Base-by-base conservation (phyloP, 208 protist genomes). In the Leishmania mexicana region DNA sequence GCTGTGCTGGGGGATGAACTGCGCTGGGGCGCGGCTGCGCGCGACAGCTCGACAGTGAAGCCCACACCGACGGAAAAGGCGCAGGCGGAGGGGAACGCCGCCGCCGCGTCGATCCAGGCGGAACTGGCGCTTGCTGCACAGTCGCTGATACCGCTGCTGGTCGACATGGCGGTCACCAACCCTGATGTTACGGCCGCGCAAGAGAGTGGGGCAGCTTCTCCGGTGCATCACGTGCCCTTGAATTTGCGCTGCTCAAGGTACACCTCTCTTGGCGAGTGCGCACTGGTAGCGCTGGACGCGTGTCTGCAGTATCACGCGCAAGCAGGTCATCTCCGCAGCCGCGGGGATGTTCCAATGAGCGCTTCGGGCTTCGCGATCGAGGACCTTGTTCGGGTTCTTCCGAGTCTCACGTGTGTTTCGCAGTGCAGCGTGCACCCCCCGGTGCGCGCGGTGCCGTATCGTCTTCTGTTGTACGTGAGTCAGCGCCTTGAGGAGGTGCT, bases 251-350 rank as follows among this genome's bases (percentile, higher is more conserved):
- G 88, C 58, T 85, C 88, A 35, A 91, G 94, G 65, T 93, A 92
- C 84, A 96, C 90, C 2, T 90, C 89, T 1, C 80, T 97, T n/a
- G 94, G 94, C 45, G 94, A 97, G 83, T 89, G 87, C 71, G 84
- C 91, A 28, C 60, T 95, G 28, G 83, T 90, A 5, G 89, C 92
- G 21, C 77, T 96, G 67, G 94, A 97, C 79, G 85, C 87, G 6
- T 93, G 88, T 75, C 83, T 95, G 78, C 71, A 82, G 70, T 83
- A 78, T 51, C 80, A 84, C 77, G 83, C 83, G 13, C 77, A 81
- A 58, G 75, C 72, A 51, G 75, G 78, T 2, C 74, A 83, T 19
- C 68, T 92, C 31, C 51, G 79, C 53, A 81, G 70, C 47, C 78
- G 78, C 31, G 67, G 83, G 8, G 78, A 72, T 7, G 64, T 77